Base-by-base conservation (phyloP, 2,329 filamentous ascomycete species). In the Ophiognomonia clavigignenti-juglandacearum region DNA sequence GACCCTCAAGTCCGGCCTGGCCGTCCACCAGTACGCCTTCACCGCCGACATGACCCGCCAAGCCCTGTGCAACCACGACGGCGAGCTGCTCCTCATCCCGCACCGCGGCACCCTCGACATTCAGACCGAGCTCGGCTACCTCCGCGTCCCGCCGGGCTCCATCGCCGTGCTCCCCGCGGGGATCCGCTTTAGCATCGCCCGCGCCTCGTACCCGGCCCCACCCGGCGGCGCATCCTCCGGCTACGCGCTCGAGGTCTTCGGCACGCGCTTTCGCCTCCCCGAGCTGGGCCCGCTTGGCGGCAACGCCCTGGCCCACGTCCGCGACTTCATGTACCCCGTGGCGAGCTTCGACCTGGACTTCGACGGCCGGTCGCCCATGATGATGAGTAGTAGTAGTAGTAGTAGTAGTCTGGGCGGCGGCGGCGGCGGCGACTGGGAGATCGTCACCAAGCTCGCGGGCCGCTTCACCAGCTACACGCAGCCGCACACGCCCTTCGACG, bases 281-380 rank as follows among this genome's bases (percentile, higher is more conserved):
- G 82, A 85, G 45, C 69, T 86, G 1, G 82, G 82, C 0, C 80
- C 80, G 0, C 71, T 86, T 23, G 82, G 82, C 4, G 78, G 77
- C 10, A 83, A 83, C 55, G 77, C 78, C 2, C 66, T 85, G 3
- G 82, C 82, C 20, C 82, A 84, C 55, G 68, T 73, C 4, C 72
- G 82, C 7, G 82, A 86, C 63, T 86, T 86, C 61, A 71, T 83
- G 55, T 72, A 71, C 6, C 82, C 82, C 0, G 67, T 77, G 2
- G 82, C 82, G 1, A 51, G 65, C 2, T 74, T 73, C 49, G 70
- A 75, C 40, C 60, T 68, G 23, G 60, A 62, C 35, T 41, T 49
- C 34, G 41, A 49, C 47, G 36, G 24, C 18, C 35, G 18, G 29
- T 7, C 26, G 26, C 7, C 26, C 7, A 13, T 13, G 26, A 29